Conservation (phyloP, 2,329 filamentous ascomycete species). For the Aspergillus fumigatus region DNA sequence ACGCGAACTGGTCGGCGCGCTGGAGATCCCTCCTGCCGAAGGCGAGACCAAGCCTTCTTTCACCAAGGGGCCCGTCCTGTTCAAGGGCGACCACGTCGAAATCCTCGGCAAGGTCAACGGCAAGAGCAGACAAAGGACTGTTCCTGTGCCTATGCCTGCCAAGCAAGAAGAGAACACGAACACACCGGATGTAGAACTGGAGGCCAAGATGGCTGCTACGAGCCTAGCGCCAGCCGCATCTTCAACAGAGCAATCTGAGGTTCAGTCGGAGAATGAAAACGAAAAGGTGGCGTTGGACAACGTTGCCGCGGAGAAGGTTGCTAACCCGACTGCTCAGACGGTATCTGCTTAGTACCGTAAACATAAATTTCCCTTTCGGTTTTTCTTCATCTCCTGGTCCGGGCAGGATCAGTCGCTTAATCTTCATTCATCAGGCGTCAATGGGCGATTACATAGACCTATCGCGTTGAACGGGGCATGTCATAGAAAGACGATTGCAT, state of each 20-base stretch:
- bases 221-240: background rate
- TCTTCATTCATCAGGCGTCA: background rate
- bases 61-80: constrained; percentile 34
- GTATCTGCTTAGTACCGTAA: background rate
- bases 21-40: constrained; percentile 25
- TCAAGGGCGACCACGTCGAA: constrained; percentile 29
- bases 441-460: background rate
- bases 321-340: background rate
- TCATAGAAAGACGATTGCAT: background rate
- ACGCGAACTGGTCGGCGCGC: constrained; percentile 26
- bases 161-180: background rate
- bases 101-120: constrained; percentile 33
- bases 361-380: background rate
- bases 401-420: background rate
- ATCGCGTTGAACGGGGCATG: background rate
- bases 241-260: background rate
- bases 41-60: constrained; percentile 24
- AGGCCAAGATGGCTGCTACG: background rate
- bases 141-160: constrained; percentile 19
- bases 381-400: background rate
- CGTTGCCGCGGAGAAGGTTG: background rate
- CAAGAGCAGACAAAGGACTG: constrained; percentile 23
- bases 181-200: background rate
- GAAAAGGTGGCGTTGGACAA: background rate
- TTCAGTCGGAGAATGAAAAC: background rate